Evolutionary conservation across 495 filamentous ascomycete species (phyloP).

Genomic region (Penicillium cataractarum): DNA sequence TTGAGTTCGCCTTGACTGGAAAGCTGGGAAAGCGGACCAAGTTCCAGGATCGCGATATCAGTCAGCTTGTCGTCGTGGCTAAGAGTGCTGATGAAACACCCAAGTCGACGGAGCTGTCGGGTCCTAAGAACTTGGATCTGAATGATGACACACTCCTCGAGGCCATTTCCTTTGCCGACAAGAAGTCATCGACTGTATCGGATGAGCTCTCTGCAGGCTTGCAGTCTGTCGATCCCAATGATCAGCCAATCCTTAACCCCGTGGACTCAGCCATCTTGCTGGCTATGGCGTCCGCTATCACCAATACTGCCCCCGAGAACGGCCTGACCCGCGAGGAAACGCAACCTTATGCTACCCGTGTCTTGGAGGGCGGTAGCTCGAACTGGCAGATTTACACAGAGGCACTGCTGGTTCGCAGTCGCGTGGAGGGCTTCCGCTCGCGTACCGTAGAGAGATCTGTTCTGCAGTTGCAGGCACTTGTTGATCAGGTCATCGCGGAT

Average conservation of each 20-base stretch:
- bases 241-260: slow-evolving; percentile 81
- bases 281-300: slow-evolving; percentile 80
- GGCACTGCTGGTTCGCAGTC: slow-evolving; percentile 81
- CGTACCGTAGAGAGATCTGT: slow-evolving; percentile 87
- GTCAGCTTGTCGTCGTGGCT: slow-evolving; percentile 90
- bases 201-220: slow-evolving; percentile 65
- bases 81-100: slow-evolving; percentile 58
- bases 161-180: slow-evolving; percentile 73
- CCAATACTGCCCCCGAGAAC: slow-evolving; percentile 81
- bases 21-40: slow-evolving; percentile 88
- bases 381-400: slow-evolving; percentile 99
- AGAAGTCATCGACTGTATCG: slow-evolving; percentile 42
- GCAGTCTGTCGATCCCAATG: slow-evolving; percentile 66
- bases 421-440: slow-evolving; percentile 83
- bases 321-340: slow-evolving; percentile 91
- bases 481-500: slow-evolving; percentile 93
- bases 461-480: slow-evolving; percentile 91
- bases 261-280: slow-evolving; percentile 86
- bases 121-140: slow-evolving; percentile 70
- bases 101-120: slow-evolving; percentile 29
- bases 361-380: slow-evolving; percentile 83
- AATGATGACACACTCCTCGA: slow-evolving; percentile 96
- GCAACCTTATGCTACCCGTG: slow-evolving; percentile 84
- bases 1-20: slow-evolving; percentile 85
- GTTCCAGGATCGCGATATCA: slow-evolving; percentile 86